Evolutionary conservation across 768 basidiomycete genomes (phyloP).

Genomic region (Suillus variegatus): DNA sequence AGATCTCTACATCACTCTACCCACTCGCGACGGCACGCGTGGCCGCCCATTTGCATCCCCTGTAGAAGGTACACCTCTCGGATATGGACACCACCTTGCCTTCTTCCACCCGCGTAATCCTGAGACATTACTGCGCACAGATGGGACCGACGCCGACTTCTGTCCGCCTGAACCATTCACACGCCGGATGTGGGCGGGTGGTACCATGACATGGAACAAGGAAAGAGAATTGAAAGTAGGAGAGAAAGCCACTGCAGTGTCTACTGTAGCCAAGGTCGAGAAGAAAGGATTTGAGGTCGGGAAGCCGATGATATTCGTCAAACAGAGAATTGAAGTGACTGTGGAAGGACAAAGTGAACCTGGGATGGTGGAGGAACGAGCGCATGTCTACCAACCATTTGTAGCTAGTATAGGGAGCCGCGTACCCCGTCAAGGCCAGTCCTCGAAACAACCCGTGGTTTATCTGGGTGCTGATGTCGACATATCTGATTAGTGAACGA

Average conservation of each 20-base stretch:
- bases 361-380: slow-evolving; percentile 61
- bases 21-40: slow-evolving; percentile 64
- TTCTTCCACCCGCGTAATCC: slow-evolving; percentile 74
- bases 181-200: slow-evolving; percentile 83
- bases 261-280: slow-evolving; percentile 50
- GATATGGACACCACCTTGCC: slow-evolving; percentile 67
- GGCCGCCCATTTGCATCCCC: slow-evolving; percentile 44
- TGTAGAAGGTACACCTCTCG: slow-evolving; percentile 41
- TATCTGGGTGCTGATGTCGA: background rate
- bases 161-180: slow-evolving; percentile 74
- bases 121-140: slow-evolving; percentile 55
- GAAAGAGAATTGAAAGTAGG: slow-evolving; percentile 54
- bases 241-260: slow-evolving; percentile 46
- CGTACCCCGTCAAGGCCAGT: slow-evolving; percentile 45
- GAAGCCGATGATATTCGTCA: slow-evolving; percentile 75
- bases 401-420: slow-evolving; percentile 27
- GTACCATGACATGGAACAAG: slow-evolving; percentile 62
- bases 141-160: slow-evolving; percentile 73
- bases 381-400: slow-evolving; percentile 64
- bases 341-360: slow-evolving; percentile 44
- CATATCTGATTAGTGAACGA: slow-evolving; percentile 42
- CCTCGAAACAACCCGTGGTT: background rate
- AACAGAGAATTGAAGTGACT: slow-evolving; percentile 57
- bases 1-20: slow-evolving; percentile 69
- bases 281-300: slow-evolving; percentile 63